A percentile compares a stretch with the other conserved stretches of the same genome.
Conservation (phyloP, 2,329 filamentous ascomycete species). For the Aspergillus pseudonomiae region DNA sequence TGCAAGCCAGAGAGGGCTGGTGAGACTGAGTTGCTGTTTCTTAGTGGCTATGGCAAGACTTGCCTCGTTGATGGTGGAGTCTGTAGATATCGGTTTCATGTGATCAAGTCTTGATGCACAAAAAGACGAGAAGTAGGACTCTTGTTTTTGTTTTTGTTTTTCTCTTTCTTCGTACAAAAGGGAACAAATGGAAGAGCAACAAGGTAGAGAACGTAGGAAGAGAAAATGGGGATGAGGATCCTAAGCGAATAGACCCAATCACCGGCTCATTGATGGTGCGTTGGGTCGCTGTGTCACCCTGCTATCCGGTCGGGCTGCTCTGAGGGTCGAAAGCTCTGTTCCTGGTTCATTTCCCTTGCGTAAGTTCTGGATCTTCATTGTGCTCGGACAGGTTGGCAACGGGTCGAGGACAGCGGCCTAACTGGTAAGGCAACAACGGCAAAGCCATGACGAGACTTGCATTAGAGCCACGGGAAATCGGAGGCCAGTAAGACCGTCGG, state of each 20-base stretch:
- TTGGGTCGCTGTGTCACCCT: conserved; percentile 25
- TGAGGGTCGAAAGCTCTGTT: conserved; percentile 7
- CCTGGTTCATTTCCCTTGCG: conserved; percentile 14
- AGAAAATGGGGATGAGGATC: not conserved
- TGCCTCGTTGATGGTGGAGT: not conserved
- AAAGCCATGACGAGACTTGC: conserved; percentile 20
- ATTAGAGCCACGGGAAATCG: conserved; percentile 15
- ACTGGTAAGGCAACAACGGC: conserved; percentile 20
- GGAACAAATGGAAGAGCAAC: not conserved
- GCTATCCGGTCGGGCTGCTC: conserved; percentile 22
- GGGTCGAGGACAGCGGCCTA: conserved; percentile 12
- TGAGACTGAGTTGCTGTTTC: conserved; percentile 12
- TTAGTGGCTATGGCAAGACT: not conserved
- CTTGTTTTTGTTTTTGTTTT: not conserved
- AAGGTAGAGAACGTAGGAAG: not conserved
- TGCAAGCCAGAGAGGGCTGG: conserved; percentile 4
- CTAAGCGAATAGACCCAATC: not conserved
- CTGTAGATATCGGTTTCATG: not conserved
- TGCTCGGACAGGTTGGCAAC: conserved; percentile 14
- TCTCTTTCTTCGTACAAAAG: not conserved
- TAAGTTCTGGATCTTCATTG: conserved; percentile 12
- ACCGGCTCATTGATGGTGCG: conserved; percentile 7
- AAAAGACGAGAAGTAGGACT: not conserved
- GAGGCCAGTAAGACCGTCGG: conserved; percentile 13
- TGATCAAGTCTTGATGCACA: not conserved